Conservation (phyloP, 2,329 filamentous ascomycete genomes). For the Trichoderma oligosporum region DNA sequence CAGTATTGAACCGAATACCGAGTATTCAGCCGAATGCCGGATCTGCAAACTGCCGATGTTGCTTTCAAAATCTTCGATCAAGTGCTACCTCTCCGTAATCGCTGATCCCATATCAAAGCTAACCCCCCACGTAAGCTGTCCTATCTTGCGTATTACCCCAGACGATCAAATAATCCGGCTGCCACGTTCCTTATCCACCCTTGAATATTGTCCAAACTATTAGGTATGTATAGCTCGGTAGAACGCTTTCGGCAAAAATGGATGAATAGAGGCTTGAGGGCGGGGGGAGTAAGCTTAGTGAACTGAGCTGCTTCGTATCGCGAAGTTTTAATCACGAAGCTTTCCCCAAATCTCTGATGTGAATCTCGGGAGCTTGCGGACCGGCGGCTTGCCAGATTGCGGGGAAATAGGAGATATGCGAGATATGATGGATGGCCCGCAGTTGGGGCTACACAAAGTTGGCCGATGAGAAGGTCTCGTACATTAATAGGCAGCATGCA, state of each 20-base stretch:
- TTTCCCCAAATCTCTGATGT: not conserved
- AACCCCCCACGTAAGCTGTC: constrained; percentile 14
- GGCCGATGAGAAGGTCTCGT: constrained; percentile 3
- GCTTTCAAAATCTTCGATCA: not conserved
- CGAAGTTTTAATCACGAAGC: constrained; percentile 3
- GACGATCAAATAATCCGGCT: not conserved
- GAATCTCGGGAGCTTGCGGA: not conserved
- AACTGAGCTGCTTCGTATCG: not conserved
- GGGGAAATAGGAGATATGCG: not conserved
- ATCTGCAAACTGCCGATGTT: not conserved
- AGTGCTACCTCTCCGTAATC: not conserved
- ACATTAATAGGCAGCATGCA: not conserved
- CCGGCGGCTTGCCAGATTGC: not conserved
- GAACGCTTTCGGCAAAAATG: not conserved
- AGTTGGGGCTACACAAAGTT: constrained; percentile 12
- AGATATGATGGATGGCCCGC: constrained; percentile 2
- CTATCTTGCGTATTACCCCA: not conserved
- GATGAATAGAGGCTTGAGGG: not conserved
- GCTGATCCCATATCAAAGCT: not conserved
- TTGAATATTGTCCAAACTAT: not conserved
- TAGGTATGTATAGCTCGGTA: not conserved
- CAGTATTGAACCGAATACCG: not conserved
- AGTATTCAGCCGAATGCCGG: not conserved
- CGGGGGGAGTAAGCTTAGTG: not conserved
- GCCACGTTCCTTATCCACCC: not conserved